Percentiles rank a stretch among this genome's conserved stretches.
Conservation (phyloP, 2,329 filamentous ascomycete species). For the Tolypocladium endophyticum region DNA sequence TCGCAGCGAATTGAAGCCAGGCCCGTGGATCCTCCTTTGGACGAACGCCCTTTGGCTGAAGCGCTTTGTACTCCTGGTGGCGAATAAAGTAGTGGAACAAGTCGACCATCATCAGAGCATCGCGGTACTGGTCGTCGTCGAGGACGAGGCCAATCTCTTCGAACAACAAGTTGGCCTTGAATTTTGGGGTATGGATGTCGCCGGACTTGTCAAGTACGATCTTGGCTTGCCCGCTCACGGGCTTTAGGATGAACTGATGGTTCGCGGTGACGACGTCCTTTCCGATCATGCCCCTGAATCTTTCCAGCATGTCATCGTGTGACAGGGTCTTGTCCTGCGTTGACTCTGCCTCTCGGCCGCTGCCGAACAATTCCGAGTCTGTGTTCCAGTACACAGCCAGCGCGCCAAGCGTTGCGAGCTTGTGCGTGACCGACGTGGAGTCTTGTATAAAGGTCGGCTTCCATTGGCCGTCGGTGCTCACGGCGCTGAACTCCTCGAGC, state of each 20-base stretch:
- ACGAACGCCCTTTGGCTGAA: slow-evolving; percentile 70
- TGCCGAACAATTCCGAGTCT: slow-evolving; percentile 72
- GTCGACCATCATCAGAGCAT: slow-evolving; percentile 95
- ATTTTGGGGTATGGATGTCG: slow-evolving; percentile 65
- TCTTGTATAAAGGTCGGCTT: slow-evolving; percentile 92
- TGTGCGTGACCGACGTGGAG: slow-evolving; percentile 73
- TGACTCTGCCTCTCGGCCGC: slow-evolving; percentile 56
- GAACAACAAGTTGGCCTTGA: slow-evolving; percentile 85
- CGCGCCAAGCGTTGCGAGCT: slow-evolving; percentile 81
- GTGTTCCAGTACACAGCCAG: slow-evolving; percentile 98
- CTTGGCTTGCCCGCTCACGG: slow-evolving; percentile 89
- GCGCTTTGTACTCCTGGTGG: slow-evolving; percentile 92
- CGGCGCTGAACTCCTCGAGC: slow-evolving; percentile 89
- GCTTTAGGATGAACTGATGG: slow-evolving; percentile 92
- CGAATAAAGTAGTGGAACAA: slow-evolving; percentile 97
- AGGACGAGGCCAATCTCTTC: slow-evolving; percentile 97
- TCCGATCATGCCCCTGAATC: slow-evolving; percentile 72
- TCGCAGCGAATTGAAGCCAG: slow-evolving; percentile 85
- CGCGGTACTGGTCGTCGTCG: slow-evolving; percentile 94
- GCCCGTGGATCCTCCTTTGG: slow-evolving; percentile 86
- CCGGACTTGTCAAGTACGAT: slow-evolving; percentile 92
- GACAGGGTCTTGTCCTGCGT: slow-evolving; percentile 44
- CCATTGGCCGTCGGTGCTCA: slow-evolving; percentile 94
- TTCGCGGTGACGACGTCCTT: slow-evolving; percentile 45
- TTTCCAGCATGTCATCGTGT: slow-evolving; percentile 67